phyloP scores from a whole-genome alignment of 2,329 filamentous ascomycete genomes.

The Penicillium hesseltinei region DNA sequence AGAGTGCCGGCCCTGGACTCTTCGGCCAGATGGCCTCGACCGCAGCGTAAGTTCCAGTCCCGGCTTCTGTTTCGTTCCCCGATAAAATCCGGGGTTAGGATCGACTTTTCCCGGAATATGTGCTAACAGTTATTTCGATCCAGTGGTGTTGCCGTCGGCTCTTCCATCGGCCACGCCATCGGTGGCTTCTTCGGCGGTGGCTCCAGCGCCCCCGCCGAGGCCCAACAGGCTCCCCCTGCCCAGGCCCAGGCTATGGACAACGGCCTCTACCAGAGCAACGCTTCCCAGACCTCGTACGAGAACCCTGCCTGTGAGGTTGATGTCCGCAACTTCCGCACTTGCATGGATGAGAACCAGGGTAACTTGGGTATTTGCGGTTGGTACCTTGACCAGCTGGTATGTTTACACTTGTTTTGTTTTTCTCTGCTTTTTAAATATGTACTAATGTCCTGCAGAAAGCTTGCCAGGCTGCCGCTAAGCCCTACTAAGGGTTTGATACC shows the following conservation, averaged over 20 bases:
- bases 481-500: slow-evolving; percentile 54
- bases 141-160: slow-evolving; percentile 95
- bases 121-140: slow-evolving; percentile 23
- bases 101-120: not conserved
- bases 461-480: slow-evolving; percentile 73
- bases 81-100: slow-evolving; percentile 11
- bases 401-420: slow-evolving; percentile 14
- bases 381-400: slow-evolving; percentile 89
- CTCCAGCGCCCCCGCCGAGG: slow-evolving; percentile 56
- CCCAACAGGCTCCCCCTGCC: slow-evolving; percentile 52
- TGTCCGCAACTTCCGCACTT: slow-evolving; percentile 83
- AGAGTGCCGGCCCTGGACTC: slow-evolving; percentile 71
- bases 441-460: slow-evolving; percentile 60
- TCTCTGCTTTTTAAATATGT: slow-evolving; percentile 9
- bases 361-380: slow-evolving; percentile 95
- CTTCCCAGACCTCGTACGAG: slow-evolving; percentile 50
- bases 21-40: slow-evolving; percentile 98
- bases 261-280: slow-evolving; percentile 46
- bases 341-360: slow-evolving; percentile 92
- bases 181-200: slow-evolving; percentile 83
- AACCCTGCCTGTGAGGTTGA: slow-evolving; percentile 72
- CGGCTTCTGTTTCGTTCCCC: not conserved
- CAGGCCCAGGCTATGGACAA: slow-evolving; percentile 53
- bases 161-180: slow-evolving; percentile 91
- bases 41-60: slow-evolving; percentile 74